phyloP scores from a whole-genome alignment of 1,139 yeast species.

The Hansenula lynferdii region DNA sequence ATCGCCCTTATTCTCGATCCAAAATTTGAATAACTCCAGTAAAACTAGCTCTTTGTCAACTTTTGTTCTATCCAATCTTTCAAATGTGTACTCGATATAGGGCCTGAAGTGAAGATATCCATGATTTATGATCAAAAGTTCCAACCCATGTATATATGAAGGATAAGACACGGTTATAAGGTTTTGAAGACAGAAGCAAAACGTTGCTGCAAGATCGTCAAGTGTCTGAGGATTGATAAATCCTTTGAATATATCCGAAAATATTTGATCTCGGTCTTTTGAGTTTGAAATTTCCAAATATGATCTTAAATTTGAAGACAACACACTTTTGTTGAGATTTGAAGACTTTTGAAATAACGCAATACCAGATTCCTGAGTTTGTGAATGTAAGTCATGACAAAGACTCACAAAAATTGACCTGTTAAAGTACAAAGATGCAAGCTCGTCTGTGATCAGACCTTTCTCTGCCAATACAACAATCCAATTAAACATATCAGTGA shows the following conservation, averaged over 20 bases:
- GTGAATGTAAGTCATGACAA: neutral
- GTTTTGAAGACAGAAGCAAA: constrained; percentile 31
- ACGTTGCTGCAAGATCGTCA: constrained; percentile 37
- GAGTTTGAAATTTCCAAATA: neutral
- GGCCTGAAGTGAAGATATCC: constrained; percentile 29
- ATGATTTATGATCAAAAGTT: constrained; percentile 27
- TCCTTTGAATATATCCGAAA: constrained; percentile 27
- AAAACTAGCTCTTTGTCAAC: constrained; percentile 8
- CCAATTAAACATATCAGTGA: constrained; percentile 16
- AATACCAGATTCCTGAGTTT: neutral
- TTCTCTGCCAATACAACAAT: constrained; percentile 6
- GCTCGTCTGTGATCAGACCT: constrained; percentile 8
- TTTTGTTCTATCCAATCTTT: constrained; percentile 19
- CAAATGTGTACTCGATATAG: constrained; percentile 28
- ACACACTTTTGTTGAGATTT: neutral
- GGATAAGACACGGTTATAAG: constrained; percentile 28
- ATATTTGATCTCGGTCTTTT: constrained; percentile 26
- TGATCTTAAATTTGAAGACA: neutral
- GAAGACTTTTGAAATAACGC: neutral
- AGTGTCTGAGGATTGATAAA: constrained; percentile 34
- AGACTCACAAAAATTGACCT: constrained; percentile 4
- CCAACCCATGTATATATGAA: constrained; percentile 6
- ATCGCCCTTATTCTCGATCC: constrained; percentile 25
- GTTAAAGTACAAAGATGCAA: constrained; percentile 4
- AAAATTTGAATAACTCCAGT: constrained; percentile 28